Percentiles rank a stretch among this genome's conserved stretches.
Conservation (phyloP, 805 yeast species). For the Cyberlindnera xylosilytica region DNA sequence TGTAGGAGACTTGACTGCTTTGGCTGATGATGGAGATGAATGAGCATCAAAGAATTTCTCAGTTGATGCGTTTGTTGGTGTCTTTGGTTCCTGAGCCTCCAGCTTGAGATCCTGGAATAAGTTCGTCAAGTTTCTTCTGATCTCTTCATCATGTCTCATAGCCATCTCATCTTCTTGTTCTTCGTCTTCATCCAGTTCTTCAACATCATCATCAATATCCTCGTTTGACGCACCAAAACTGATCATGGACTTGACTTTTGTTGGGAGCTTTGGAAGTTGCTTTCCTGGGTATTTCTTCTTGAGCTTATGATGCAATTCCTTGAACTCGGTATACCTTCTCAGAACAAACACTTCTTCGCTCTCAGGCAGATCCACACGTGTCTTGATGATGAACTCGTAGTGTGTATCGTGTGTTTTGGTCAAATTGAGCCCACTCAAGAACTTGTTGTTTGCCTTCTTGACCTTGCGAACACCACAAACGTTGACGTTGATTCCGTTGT, state of each 20-base stretch:
- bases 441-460: slow-evolving; percentile 27
- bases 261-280: slow-evolving; percentile 56
- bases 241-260: slow-evolving; percentile 41
- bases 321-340: slow-evolving; percentile 68
- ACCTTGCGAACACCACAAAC: slow-evolving; percentile 59
- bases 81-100: slow-evolving; percentile 4
- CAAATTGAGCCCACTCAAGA: slow-evolving; percentile 23
- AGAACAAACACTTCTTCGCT: slow-evolving; percentile 35
- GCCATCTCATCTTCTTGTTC: slow-evolving; percentile 15
- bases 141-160: slow-evolving; percentile 19
- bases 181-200: slow-evolving; percentile 21
- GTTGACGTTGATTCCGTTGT: slow-evolving; percentile 61
- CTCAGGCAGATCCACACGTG: slow-evolving; percentile 21
- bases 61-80: slow-evolving; percentile 3
- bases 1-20: slow-evolving; percentile 1
- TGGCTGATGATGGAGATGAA: slow-evolving; percentile 3
- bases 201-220: slow-evolving; percentile 21
- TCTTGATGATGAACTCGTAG: slow-evolving; percentile 24
- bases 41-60: slow-evolving; percentile 3
- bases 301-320: slow-evolving; percentile 49
- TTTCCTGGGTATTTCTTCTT: slow-evolving; percentile 66
- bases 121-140: slow-evolving; percentile 18
- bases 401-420: slow-evolving; percentile 20
- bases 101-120: slow-evolving; percentile 20
- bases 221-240: slow-evolving; percentile 25